Base-by-base conservation (phyloP, 768 basidiomycete species). In the Grammothele lineata region DNA sequence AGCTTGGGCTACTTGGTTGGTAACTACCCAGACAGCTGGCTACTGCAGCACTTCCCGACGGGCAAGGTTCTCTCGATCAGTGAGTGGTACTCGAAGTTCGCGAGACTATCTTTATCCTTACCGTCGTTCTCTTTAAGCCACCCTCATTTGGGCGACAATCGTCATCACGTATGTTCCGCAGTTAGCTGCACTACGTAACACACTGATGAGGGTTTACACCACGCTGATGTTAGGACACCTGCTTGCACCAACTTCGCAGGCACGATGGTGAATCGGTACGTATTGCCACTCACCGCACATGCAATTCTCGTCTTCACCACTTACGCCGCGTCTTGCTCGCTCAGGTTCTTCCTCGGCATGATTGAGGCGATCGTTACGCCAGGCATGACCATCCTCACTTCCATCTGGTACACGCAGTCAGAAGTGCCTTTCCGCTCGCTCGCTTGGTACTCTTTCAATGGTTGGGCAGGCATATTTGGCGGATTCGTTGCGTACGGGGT, bases 61-160 rank as follows among this genome's bases (percentile, higher is more conserved):
- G 63, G 58, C 22, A 49, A 47, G 35, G 49, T 55, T 6, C 44
- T 55, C 12, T 32, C 54, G 1, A 48, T 48, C 25, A 55, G 54
- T 55, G 32, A 19, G 47, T 48, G 8, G 8, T 30, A 30, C 21
- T 49, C 37, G 33, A 45, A 2, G 5, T 30, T n/a, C n/a, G n/a
- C n/a, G n/a, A n/a, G n/a, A n/a, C n/a, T 7, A 30, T 30, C 27
- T 14, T 7, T 30, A 14, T 14, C 14, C 27, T 30, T 7, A 30
- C 27, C 27, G 27, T 30, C 8, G 14, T 30, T 30, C 27, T 30
- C 27, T 14, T 14, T 30, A 7, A 14, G 56, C 62, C 8, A 59
- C 58, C 17, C 54, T 64, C 25, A 43, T 67, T 21, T 69, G 67
- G 67, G 64, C 64, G n/a, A 56, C 62, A 14, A 58, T 65, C 32